Evolutionary conservation across 257 asterid species (phyloP).

Genomic region (Salvia hispanica): DNA sequence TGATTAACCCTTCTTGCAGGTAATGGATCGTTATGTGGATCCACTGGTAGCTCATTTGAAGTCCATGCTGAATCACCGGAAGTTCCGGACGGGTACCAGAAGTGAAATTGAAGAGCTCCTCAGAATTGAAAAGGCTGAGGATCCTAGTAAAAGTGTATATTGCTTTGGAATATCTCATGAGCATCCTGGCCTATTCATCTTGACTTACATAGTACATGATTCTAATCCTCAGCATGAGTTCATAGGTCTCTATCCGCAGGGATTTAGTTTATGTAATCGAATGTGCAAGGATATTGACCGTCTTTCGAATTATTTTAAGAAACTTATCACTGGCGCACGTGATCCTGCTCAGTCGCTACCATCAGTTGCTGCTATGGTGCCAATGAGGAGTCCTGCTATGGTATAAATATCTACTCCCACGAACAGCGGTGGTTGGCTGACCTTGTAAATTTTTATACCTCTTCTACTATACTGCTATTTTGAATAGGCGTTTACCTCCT

Average conservation of each 20-base stretch:
- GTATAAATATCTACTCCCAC: not conserved
- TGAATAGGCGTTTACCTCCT: no score
- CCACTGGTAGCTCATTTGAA: conserved; percentile 92
- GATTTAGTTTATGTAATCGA: conserved; percentile 82
- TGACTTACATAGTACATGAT: conserved; percentile 76
- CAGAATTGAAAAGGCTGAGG: conserved; percentile 71
- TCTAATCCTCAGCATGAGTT: conserved; percentile 95
- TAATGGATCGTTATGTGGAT: conserved; percentile 98
- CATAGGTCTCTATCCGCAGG: conserved; percentile 89
- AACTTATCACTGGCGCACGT: conserved; percentile 77
- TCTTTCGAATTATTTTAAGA: conserved; percentile 84
- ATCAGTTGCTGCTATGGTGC: no score
- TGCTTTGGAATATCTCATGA: conserved; percentile 93
- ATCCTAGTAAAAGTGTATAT: conserved; percentile 85
- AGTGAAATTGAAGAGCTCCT: conserved; percentile 86
- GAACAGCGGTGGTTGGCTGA: not conserved
- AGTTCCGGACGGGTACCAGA: conserved; percentile 79
- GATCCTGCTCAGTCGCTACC: conserved; percentile 61
- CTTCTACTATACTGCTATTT: no score
- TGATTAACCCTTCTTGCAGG: conserved; percentile 46
- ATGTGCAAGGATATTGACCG: conserved; percentile 91
- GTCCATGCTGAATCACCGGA: conserved; percentile 86
- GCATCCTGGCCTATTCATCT: conserved; percentile 93
- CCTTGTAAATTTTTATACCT: conserved; percentile 6
- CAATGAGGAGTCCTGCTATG: no score